Evolutionary conservation across 257 asterid species (phyloP), one percentile per base, ranked within the genome.

Genomic region (Primulina tabacum): DNA sequence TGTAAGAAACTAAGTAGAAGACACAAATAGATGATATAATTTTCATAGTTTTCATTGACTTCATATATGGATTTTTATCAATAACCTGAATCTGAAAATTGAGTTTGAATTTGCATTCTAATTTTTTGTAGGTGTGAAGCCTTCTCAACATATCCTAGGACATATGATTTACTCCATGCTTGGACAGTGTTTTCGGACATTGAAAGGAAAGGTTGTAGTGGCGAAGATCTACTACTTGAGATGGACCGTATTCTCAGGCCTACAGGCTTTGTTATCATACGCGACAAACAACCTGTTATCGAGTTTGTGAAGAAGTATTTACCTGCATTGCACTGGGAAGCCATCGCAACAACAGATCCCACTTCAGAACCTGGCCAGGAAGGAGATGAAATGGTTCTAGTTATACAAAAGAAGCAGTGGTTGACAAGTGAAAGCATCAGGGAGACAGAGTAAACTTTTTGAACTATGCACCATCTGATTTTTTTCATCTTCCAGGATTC

Each of bases 171-270:
- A 75, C 93, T 92, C 80, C 98, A 92, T 20, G 97, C 95, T 1
- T 92, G 95, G 98, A 83, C 81, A 2, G 76, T 92, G 4, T 82
- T 92, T 56, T 90, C 98, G 0, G 93, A 88, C 84, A 82, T 92
- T n/a, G 97, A 90, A 75, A 92, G 78, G 88, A 90, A 88, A 78
- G 97, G 97, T 11, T 92, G 98, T 79, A 88, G 97, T 33, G 96
- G 95, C 11, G 98, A 92, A 84, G 98, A 92, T 74, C 86, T 92
- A 65, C 81, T 92, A 62, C 85, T 92, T 16, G 98, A 92, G 82
- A 85, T 92, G 76, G 98, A 92, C 56, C 97, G 98, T 9, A 90
- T 92, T 11, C 85, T 92, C 70, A 85, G 98, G 85, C 98, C 98
- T 1, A 87, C 92, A 1, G 97, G 98, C 2, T 88, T 90, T 61